Percentiles rank a stretch among this genome's conserved stretches.
phyloP scores from a whole-genome alignment of 331 rosid genomes.

The Quercus phellos region DNA sequence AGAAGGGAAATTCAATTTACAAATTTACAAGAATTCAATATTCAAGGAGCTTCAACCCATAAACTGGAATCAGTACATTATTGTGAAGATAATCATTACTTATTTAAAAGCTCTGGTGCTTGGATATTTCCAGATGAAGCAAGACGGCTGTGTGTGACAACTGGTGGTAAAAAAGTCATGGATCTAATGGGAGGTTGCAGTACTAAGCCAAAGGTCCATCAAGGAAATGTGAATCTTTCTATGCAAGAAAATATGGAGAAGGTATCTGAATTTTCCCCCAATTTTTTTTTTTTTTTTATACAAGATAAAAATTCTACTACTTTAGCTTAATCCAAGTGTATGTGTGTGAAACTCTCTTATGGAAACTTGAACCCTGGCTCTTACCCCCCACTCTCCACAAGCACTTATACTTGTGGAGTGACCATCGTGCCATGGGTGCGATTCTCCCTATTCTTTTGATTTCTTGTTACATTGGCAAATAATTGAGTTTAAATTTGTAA shows the following conservation, averaged over 20 bases:
- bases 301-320: too few relatives aligned
- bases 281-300: not conserved
- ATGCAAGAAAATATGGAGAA: slow-evolving; percentile 29
- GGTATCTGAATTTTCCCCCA: slow-evolving; percentile 30
- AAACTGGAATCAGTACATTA: slow-evolving; percentile 17
- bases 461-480: not conserved
- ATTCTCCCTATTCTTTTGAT: not conserved
- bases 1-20: slow-evolving; percentile 13
- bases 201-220: slow-evolving; percentile 24
- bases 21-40: slow-evolving; percentile 9
- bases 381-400: too few relatives aligned
- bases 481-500: not conserved
- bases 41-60: slow-evolving; percentile 28
- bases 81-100: slow-evolving; percentile 13
- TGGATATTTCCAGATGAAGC: slow-evolving; percentile 56
- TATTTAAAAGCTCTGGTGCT: slow-evolving; percentile 35
- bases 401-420: too few relatives aligned
- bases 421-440: too few relatives aligned
- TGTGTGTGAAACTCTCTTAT: fast-evolving
- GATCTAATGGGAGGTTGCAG: slow-evolving; percentile 22
- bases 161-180: slow-evolving; percentile 42
- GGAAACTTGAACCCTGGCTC: fast-evolving
- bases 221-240: slow-evolving; percentile 25
- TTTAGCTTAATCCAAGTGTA: too few relatives aligned
- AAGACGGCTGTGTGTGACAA: slow-evolving; percentile 43